These are phyloP conservation scores for Chamaecrista fasciculata DNA, from an alignment of 306 rosid species.

Conservation along the genomic window DNA sequence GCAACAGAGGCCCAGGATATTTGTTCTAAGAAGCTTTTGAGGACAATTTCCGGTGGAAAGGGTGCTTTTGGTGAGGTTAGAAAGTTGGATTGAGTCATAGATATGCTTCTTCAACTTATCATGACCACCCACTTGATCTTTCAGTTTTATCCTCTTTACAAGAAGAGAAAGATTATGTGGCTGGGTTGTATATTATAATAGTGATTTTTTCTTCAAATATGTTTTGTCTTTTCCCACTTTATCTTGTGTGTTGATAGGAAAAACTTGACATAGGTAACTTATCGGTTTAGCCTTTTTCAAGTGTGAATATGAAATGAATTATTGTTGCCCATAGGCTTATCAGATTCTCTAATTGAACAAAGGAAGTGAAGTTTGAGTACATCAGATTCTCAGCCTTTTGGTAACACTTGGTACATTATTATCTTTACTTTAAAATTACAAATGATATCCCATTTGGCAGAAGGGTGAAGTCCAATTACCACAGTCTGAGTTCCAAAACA, in stretches of 20 bases:
- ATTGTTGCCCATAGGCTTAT: background rate
- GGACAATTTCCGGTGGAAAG: constrained; percentile 62
- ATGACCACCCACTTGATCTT: background rate
- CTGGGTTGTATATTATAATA: constrained; percentile 23
- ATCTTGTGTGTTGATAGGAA: too few relatives aligned
- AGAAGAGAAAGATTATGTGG: constrained; percentile 16
- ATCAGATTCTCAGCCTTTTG: too few relatives aligned
- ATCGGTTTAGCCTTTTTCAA: constrained; percentile 1
- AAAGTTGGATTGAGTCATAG: constrained; percentile 31
- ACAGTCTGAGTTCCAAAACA: too few relatives aligned
- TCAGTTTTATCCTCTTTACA: background rate
- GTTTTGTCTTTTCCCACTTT: too few relatives aligned
- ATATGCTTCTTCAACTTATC: constrained; percentile 1
- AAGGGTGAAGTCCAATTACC: too few relatives aligned
- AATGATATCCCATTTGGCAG: too few relatives aligned
- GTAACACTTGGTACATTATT: too few relatives aligned
- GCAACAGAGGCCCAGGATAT: constrained; percentile 69
- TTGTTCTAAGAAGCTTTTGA: constrained; percentile 75
- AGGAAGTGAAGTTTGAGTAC: background rate
- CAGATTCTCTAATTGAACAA: constrained; percentile 7
- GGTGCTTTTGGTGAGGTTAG: constrained; percentile 28
- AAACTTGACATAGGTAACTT: background rate
- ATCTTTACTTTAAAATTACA: too few relatives aligned
- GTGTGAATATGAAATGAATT: constrained; percentile 21
- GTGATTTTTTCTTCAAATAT: constrained; percentile 18